phyloP scores from a whole-genome alignment of 495 filamentous ascomycete species.

The Aspergillus haitiensis region DNA sequence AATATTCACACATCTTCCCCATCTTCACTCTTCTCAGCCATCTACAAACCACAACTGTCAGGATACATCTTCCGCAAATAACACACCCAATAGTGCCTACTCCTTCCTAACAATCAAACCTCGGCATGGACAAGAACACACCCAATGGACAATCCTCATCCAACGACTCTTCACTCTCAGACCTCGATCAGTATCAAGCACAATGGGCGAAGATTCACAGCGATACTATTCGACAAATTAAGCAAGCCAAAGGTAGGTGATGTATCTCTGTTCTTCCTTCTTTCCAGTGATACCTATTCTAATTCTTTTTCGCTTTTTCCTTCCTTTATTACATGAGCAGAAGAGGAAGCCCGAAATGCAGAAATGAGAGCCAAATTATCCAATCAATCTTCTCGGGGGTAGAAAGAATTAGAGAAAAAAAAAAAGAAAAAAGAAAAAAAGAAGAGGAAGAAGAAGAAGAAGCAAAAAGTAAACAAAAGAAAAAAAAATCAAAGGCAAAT shows the following conservation, averaged over 20 bases:
- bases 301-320: not conserved
- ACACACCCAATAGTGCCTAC: not conserved
- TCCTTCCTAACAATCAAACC: not conserved
- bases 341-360: conserved; percentile 7
- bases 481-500: no score
- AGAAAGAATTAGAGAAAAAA: not conserved
- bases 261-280: not conserved
- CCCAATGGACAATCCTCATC: not conserved
- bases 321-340: not conserved
- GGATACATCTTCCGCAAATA: not conserved
- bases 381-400: conserved; percentile 3
- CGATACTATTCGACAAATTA: conserved; percentile 22
- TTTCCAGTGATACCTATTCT: not conserved
- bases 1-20: no score
- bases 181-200: conserved; percentile 21
- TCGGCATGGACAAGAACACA: conserved; percentile 17
- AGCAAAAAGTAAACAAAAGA: no score
- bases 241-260: conserved; percentile 19
- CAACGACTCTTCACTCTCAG: not conserved
- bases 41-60: not conserved
- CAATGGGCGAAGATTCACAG: conserved; percentile 24
- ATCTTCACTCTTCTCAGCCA: no score
- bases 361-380: not conserved
- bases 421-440: not conserved
- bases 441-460: not conserved